Evolutionary conservation across 306 rosid species (phyloP), one percentile per base, ranked within the genome.

Genomic region (Casuarina glauca): DNA sequence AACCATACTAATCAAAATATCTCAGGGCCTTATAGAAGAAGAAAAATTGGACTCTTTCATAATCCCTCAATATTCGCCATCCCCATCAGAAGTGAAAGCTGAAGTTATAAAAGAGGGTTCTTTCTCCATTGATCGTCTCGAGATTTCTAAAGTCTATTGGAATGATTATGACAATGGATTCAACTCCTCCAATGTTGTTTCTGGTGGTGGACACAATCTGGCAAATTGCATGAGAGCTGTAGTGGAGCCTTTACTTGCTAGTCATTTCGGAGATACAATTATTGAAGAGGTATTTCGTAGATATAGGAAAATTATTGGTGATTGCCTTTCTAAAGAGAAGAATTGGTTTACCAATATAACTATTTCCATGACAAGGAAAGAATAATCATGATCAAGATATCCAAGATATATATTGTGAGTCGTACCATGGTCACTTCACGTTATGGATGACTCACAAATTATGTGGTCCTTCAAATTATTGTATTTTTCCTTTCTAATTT

Each of bases 21-120:
- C 26, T 0, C 45, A 89, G 93, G 93, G 90, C 69, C 78, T 78
- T 0, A 83, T 87, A 70, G 81, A 80, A 43, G 85, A 89, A 67
- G 89, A 79, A 38, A 39, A 84, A 74, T 5, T 89, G 79, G 73
- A 89, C 16, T 70, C 73, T 5, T 89, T 89, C 79, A 89, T 86
- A 78, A 82, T 89, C 62, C 93, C 90, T 70, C 86, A 76, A 36
- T 89, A 89, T 63, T 76, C 90, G 3, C 93, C 93, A 42, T 87
- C 86, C 2, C 80, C 85, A 9, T 74, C 77, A 9, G 93, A 89
- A 64, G 83, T 89, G 69, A 73, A 74, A 84, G 11, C n/a, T 17
- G 89, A 82, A 79, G 79, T 89, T 38, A 0, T 44, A 1, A 89
- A 85, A 62, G 90, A 84, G 79, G 93, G 90, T 5, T 84, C 89